phyloP scores from a whole-genome alignment of 169 alveolate species.

The Plasmodium relictum region DNA sequence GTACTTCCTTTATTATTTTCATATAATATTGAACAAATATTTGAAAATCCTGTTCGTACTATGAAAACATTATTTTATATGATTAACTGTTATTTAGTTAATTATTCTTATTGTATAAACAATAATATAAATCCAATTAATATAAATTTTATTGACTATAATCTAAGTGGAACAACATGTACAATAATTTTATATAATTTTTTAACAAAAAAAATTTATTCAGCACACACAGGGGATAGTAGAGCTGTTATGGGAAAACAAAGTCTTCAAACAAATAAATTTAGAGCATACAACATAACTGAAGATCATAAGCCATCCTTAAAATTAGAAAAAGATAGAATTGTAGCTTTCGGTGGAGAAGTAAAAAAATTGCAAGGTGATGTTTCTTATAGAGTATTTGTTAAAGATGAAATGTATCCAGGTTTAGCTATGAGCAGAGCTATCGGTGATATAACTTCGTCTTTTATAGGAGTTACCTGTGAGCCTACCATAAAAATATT shows the following conservation, averaged over 20 bases:
- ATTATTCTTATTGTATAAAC: conserved; percentile 81
- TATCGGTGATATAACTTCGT: conserved; percentile 92
- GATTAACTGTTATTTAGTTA: conserved; percentile 78
- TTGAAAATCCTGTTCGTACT: conserved; percentile 68
- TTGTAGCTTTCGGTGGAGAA: conserved; percentile 90
- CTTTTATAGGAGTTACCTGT: conserved; percentile 90
- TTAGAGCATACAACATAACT: conserved; percentile 84
- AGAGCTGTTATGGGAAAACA: conserved; percentile 86
- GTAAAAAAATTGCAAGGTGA: conserved; percentile 88
- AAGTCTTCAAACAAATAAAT: conserved; percentile 48
- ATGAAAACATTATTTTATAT: conserved; percentile 73
- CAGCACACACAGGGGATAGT: conserved; percentile 89
- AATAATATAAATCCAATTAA: conserved; percentile 81
- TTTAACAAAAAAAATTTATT: conserved; percentile 76
- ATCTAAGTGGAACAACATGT: conserved; percentile 87
- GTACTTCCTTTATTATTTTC: conserved; percentile 80
- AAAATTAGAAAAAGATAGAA: conserved; percentile 88
- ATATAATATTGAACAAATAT: conserved; percentile 77
- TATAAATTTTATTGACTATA: conserved; percentile 84
- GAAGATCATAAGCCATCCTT: conserved; percentile 90
- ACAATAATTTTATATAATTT: conserved; percentile 80
- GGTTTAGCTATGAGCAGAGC: conserved; percentile 95
- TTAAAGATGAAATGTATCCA: conserved; percentile 85
- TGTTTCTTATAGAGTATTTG: conserved; percentile 90
- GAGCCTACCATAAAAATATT: conserved; percentile 88